These are phyloP conservation scores for Nicotiana tomentosiformis DNA, from an alignment of 257 asterid species.

Conservation along the genomic window DNA sequence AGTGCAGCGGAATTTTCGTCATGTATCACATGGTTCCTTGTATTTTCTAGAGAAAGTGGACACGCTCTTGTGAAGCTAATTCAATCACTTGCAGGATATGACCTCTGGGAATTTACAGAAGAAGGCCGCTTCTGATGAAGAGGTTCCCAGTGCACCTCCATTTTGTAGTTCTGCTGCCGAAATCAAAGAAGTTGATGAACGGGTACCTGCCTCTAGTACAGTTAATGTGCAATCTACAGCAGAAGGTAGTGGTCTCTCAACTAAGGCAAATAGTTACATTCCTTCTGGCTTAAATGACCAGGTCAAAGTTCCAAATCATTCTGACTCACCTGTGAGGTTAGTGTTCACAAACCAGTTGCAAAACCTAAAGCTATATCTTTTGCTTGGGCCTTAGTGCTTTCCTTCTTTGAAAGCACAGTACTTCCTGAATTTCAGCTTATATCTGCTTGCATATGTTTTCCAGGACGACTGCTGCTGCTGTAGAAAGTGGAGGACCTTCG, in stretches of 20 bases:
- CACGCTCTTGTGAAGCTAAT: background rate
- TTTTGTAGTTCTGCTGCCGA: conserved; percentile 34
- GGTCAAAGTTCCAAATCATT: conserved; percentile 11
- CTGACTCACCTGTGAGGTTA: conserved; percentile 32
- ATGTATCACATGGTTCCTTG: background rate
- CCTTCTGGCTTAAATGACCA: conserved; percentile 18
- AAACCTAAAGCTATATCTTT: background rate
- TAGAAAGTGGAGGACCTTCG: conserved; percentile 24
- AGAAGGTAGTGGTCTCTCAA: conserved; percentile 16
- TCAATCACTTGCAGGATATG: conserved; percentile 20
- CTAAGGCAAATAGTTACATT: conserved; percentile 11
- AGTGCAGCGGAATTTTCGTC: background rate
- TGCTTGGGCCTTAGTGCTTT: background rate
- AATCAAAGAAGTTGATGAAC: conserved; percentile 25
- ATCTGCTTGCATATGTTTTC: conserved; percentile 3
- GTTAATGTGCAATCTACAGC: conserved; percentile 8
- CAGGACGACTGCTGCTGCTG: conserved; percentile 30
- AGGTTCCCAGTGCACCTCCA: conserved; percentile 52
- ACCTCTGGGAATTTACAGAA: conserved; percentile 19
- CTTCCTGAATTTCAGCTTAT: background rate
- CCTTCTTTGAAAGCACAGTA: background rate
- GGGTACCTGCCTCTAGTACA: conserved; percentile 17
- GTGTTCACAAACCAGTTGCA: conserved; percentile 6
- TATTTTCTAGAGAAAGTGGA: background rate
- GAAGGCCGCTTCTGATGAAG: conserved; percentile 29